Evolutionary conservation across 352 stramenopile species (phyloP), one percentile per base, ranked within the genome.

Genomic region (Phytopythium vexans): DNA sequence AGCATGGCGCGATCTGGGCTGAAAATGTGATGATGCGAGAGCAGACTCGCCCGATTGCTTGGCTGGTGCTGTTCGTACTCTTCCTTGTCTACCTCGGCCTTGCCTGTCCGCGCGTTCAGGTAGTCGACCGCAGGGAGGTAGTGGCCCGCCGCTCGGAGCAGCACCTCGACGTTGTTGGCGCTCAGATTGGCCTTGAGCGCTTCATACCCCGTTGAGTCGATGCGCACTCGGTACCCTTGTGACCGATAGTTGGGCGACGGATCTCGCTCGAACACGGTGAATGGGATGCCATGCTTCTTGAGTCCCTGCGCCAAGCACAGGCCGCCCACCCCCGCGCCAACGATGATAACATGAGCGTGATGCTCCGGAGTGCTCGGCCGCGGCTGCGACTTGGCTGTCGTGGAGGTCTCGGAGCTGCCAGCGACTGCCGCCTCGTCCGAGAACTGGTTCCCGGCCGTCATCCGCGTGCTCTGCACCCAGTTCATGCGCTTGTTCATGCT

Each of bases 241-340:
- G 72, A 70, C 3, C 77, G 72, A 44, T 78, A 86, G 55, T 85
- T 88, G 9, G 74, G 68, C 12, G 77, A 72, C 33, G 74, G 74
- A 21, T 88, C 77, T 12, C 77, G 64, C 36, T 88, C 77, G 42
- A 86, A 88, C 32, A 88, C 61, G 0, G 77, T 88, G 62, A 88
- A 86, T 1, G 72, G 74, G 47, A 88, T 83, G 42, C 72, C 74
- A 27, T 69, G 27, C 40, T 84, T 83, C 42, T 74, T 73, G 41
- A 88, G 68, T 0, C 74, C 77, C 52, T 88, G 74, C 0, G 77
- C 77, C 27, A 88, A 64, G 42, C 77, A 88, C 3, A 88, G 55
- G 0, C 77, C 77, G 6, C 77, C 77, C 38, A 88, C 81, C 7
- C 77, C 77, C 6, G 55, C 77, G 8, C 77, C 77, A 11, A 86